Base-by-base conservation (phyloP, 192 early-diverging fungal species). In the Coemansia sp. region DNA sequence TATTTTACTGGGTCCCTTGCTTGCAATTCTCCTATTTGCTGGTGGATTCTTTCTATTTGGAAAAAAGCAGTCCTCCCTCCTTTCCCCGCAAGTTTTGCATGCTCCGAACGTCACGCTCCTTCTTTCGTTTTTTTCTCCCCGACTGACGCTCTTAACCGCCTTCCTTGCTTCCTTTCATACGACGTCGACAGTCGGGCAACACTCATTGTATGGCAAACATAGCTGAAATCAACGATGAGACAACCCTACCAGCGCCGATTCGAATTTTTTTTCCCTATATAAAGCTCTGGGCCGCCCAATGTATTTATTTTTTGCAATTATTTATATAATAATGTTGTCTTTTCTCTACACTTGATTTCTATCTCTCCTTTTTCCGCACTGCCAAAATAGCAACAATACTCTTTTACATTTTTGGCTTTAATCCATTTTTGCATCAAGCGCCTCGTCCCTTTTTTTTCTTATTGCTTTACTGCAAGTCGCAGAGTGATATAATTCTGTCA, bases 11-110 rank as follows among this genome's bases (percentile, higher is more conserved):
- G 16, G 57, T 36, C 57, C 57, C 57, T 60, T 31, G 12, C 57
- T 18, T 60, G 57, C 57, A 60, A 60, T 60, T 60, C 57, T 34
- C 57, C 31, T 60, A 60, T 60, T 60, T 33, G 57, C 57, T 33
- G 29, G 47, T n/a, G 8, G 47, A 10, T 22, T 22, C 4, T 50
- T 50, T 50, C n/a, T 50, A n/a, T 60, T 33, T 34, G 31, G 36
- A 38, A 34, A 34, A 58, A 60, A 60, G 57, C 57, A 60, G 57
- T 60, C 57, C 57, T 1, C 16, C 57, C 57, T 5, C 16, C 13
- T 29, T 13, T 29, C 24, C 46, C 18, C 18, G 46, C 18, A 47
- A 50, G 16, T 7, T 18, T 60, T 34, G 52, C 33, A 18, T 60
- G 57, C 57, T 60, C 57, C 57, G 57, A 60, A 60, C 33, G 57